A percentile compares a stretch with the other conserved stretches of the same genome.
Conservation (phyloP, 2,329 filamentous ascomycete species). For the Chaetomium strumarium region DNA sequence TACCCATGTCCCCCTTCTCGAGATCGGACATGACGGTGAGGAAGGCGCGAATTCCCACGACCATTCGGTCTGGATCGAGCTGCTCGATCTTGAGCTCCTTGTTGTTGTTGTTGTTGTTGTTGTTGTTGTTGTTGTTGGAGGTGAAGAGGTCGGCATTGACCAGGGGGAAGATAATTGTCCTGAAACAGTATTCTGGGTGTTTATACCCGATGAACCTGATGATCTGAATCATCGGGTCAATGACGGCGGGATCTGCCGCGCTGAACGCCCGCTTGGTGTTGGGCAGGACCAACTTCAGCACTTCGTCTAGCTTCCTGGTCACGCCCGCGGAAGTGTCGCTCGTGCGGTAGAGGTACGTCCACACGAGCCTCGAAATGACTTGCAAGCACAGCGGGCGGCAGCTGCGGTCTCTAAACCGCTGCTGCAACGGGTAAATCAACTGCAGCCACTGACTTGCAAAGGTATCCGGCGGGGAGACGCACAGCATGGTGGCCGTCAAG, state of each 20-base stretch:
- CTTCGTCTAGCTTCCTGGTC: conserved; percentile 79
- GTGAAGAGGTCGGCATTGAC: conserved; percentile 89
- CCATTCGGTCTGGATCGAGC: conserved; percentile 91
- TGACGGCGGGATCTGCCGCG: conserved; percentile 75
- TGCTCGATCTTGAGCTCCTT: conserved; percentile 82
- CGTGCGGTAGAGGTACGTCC: conserved; percentile 88
- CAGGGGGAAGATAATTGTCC: conserved; percentile 86
- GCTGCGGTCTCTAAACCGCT: conserved; percentile 76
- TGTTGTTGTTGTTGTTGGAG: too few species aligned
- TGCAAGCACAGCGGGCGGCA: conserved; percentile 77
- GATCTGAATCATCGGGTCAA: conserved; percentile 86
- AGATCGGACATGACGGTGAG: conserved; percentile 88
- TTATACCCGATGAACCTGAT: conserved; percentile 93
- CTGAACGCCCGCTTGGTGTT: conserved; percentile 73
- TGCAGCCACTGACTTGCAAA: conserved; percentile 86
- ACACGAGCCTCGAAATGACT: conserved; percentile 82
- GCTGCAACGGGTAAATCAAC: conserved; percentile 68
- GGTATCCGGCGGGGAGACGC: conserved; percentile 76
- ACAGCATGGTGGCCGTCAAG: conserved; percentile 78
- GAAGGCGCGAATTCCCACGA: conserved; percentile 94
- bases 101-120: too few species aligned
- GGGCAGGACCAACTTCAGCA: conserved; percentile 78
- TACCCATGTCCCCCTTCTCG: conserved; percentile 71
- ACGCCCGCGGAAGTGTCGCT: conserved; percentile 64
- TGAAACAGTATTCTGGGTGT: conserved; percentile 89